phyloP scores from a whole-genome alignment of 208 protist genomes.

The Crithidia mellificae region DNA sequence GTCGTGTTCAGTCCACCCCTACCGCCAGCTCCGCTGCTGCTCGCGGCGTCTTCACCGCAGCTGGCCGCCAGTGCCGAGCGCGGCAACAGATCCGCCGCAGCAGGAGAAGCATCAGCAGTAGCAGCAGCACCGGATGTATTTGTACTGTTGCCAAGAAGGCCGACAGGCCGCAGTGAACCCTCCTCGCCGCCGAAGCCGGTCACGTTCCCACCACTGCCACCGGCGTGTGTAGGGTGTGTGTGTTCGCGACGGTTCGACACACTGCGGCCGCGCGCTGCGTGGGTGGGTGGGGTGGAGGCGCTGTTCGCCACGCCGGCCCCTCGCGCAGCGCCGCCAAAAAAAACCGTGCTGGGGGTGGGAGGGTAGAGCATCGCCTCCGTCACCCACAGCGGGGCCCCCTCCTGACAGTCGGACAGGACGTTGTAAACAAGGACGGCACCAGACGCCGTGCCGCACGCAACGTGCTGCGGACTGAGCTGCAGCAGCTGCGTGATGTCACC shows the following conservation, averaged over 20 bases:
- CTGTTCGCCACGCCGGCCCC: not conserved
- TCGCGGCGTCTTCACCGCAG: not conserved
- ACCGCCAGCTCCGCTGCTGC: not conserved
- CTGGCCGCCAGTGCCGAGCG: not conserved
- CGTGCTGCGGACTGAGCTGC: slow-evolving; percentile 56
- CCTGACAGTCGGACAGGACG: slow-evolving; percentile 69
- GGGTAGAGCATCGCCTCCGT: slow-evolving; percentile 36
- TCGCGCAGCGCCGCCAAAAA: not conserved
- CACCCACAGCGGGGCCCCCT: slow-evolving; percentile 72
- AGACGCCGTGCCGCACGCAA: slow-evolving; percentile 70
- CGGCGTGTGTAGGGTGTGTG: too few species aligned
- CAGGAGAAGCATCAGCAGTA: too few species aligned
- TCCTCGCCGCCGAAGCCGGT: not conserved
- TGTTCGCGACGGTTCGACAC: not conserved
- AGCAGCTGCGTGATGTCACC: slow-evolving; percentile 58
- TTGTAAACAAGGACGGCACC: slow-evolving; percentile 81
- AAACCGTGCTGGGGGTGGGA: not conserved
- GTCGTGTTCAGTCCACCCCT: not conserved
- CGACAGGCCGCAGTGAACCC: not conserved
- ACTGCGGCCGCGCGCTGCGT: slow-evolving; percentile 5
- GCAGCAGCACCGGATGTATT: too few species aligned
- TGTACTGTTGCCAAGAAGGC: too few species aligned
- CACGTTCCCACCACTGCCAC: not conserved
- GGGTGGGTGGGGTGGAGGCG: not conserved
- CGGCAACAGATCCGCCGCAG: not conserved